phyloP scores from a whole-genome alignment of 495 filamentous ascomycete species.

The Penicillium arizonense region DNA sequence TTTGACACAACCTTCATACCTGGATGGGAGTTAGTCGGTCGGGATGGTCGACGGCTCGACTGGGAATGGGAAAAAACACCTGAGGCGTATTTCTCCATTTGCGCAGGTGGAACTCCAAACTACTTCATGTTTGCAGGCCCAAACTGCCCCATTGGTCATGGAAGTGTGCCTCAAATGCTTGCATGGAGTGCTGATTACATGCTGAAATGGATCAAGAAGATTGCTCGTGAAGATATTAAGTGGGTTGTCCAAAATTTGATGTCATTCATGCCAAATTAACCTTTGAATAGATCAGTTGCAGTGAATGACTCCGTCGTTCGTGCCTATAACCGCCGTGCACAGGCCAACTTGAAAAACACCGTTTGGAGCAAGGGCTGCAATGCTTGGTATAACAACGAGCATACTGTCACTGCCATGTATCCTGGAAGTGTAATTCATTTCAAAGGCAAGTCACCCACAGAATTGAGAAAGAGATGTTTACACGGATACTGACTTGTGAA shows the following conservation, averaged over 20 bases:
- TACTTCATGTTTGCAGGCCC: constrained; percentile 38
- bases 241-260: constrained; percentile 29
- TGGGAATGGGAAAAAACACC: constrained; percentile 32
- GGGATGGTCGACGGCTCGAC: constrained; percentile 30
- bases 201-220: constrained; percentile 50
- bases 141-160: constrained; percentile 35
- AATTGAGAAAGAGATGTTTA: no score
- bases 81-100: constrained; percentile 26
- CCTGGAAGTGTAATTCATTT: neutral
- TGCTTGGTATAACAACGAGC: constrained; percentile 4
- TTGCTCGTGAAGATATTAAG: constrained; percentile 47
- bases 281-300: constrained; percentile 12
- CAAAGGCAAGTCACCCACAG: neutral
- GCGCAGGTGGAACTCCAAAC: constrained; percentile 29
- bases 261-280: no score
- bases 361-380: constrained; percentile 4
- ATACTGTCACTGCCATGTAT: constrained; percentile 1
- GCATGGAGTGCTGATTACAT: constrained; percentile 50
- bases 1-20: constrained; percentile 47
- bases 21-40: constrained; percentile 35
- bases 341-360: neutral
- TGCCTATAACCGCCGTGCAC: neutral
- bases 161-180: constrained; percentile 45
- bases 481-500: no score
- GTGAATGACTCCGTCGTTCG: neutral